Evolutionary conservation across 2,329 filamentous ascomycete species (phyloP).

Genomic region (Penicillium polonicum): DNA sequence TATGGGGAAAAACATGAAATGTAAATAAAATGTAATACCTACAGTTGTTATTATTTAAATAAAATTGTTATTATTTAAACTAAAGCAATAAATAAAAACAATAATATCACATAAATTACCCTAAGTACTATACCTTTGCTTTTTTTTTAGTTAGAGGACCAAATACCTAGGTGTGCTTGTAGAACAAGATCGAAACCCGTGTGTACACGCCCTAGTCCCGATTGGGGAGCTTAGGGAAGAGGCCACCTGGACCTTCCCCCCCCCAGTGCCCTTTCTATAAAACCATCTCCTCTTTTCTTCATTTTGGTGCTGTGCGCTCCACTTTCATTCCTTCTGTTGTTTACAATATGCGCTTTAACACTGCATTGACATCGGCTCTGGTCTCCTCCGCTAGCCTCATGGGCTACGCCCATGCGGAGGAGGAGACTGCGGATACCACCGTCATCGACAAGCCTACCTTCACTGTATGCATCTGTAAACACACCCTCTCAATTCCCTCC

Average conservation of each 20-base stretch:
- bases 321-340: slow-evolving; percentile 17
- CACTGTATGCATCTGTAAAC: slow-evolving; percentile 62
- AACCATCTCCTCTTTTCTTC: slow-evolving; percentile 26
- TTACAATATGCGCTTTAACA: slow-evolving; percentile 77
- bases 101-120: no score
- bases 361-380: slow-evolving; percentile 68
- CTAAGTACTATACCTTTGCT: no score
- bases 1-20: no score
- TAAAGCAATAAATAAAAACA: no score
- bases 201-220: slow-evolving; percentile 22
- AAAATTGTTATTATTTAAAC: no score
- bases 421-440: slow-evolving; percentile 58
- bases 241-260: slow-evolving; percentile 45
- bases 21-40: no score
- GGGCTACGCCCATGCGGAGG: slow-evolving; percentile 65
- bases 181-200: slow-evolving; percentile 11
- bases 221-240: slow-evolving; percentile 36
- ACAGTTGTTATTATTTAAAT: no score
- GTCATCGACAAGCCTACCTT: slow-evolving; percentile 74
- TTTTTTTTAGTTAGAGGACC: no score
- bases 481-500: slow-evolving; percentile 10
- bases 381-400: slow-evolving; percentile 69
- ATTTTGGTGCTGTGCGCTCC: slow-evolving; percentile 17
- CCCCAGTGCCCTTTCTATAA: slow-evolving; percentile 30
- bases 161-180: neutral